Evolutionary conservation across 192 early-diverging fungal genomes (phyloP).

Genomic region (Backusella parvicylindrica): DNA sequence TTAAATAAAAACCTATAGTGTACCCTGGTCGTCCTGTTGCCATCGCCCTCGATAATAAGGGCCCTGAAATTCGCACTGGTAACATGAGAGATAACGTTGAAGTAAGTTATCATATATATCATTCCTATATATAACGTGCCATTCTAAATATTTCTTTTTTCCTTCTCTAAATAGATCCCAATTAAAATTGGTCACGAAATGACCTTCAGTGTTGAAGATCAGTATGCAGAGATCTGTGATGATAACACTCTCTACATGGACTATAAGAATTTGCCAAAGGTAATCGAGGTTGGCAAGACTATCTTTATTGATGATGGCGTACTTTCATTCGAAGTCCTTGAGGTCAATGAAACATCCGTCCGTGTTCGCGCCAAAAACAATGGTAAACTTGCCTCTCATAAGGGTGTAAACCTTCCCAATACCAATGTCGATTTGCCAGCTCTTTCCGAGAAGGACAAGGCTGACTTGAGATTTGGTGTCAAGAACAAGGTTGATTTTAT

Average conservation of each 20-base stretch:
- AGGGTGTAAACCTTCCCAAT: conserved; percentile 95
- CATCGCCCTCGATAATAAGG: conserved; percentile 85
- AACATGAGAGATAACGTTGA: conserved; percentile 72
- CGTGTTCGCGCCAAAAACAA: conserved; percentile 79
- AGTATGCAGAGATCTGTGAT: conserved; percentile 59
- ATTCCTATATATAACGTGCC: not conserved
- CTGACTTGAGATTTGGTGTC: conserved; percentile 88
- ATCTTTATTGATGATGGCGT: conserved; percentile 96
- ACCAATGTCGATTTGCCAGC: conserved; percentile 92
- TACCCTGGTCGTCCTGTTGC: conserved; percentile 56
- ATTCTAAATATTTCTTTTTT: not conserved
- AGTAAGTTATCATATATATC: conserved; percentile 30
- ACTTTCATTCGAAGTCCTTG: conserved; percentile 90
- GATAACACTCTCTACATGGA: conserved; percentile 74
- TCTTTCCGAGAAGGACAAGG: conserved; percentile 92
- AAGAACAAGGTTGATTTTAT: conserved; percentile 93
- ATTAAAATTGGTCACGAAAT: conserved; percentile 77
- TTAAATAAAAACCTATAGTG: conserved; percentile 17
- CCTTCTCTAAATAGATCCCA: conserved; percentile 34
- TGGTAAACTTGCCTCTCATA: conserved; percentile 85
- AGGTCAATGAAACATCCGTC: conserved; percentile 53
- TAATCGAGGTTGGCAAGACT: conserved; percentile 67
- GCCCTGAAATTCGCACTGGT: conserved; percentile 87
- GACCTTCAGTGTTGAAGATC: conserved; percentile 66
- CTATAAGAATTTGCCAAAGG: conserved; percentile 76